These are phyloP conservation scores for Fusarium globosum DNA, from an alignment of 2,329 filamentous ascomycete species.

Conservation along the genomic window DNA sequence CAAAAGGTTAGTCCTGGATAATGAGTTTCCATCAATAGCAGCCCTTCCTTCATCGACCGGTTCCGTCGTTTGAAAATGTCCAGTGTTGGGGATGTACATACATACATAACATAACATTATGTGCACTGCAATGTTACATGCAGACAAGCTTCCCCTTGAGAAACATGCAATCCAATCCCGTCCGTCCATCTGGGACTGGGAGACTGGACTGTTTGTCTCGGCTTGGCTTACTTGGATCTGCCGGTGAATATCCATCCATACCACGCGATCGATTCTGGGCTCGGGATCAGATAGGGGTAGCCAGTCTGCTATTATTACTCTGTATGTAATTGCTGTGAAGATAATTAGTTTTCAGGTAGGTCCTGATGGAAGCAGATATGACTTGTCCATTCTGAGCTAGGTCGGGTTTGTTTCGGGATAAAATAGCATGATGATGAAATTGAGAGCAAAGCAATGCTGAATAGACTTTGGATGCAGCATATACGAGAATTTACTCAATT, in stretches of 20 bases:
- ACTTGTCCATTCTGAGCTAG: slow-evolving; percentile 1
- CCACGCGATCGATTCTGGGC: slow-evolving; percentile 23
- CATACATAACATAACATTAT: neutral
- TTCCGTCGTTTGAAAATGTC: slow-evolving; percentile 1
- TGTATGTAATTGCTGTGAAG: slow-evolving; percentile 5
- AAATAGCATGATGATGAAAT: slow-evolving; percentile 13
- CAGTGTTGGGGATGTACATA: neutral
- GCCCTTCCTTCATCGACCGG: neutral
- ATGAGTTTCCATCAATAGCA: slow-evolving; percentile 21
- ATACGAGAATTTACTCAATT: neutral
- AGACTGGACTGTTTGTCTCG: neutral
- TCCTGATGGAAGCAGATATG: neutral
- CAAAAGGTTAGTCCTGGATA: neutral
- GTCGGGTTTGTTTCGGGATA: slow-evolving; percentile 6
- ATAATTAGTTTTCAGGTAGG: slow-evolving; percentile 4
- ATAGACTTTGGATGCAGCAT: neutral
- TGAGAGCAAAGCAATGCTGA: neutral
- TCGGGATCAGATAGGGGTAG: slow-evolving; percentile 20
- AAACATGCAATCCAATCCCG: slow-evolving; percentile 22
- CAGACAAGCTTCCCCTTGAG: slow-evolving; percentile 7
- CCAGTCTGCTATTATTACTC: neutral
- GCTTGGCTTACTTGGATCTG: slow-evolving; percentile 25
- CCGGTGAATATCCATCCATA: slow-evolving; percentile 12
- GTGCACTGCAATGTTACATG: slow-evolving; percentile 7
- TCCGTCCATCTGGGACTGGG: neutral